These are phyloP conservation scores for Amanita jacksonii DNA, from an alignment of 768 basidiomycete genomes.

Conservation along the genomic window DNA sequence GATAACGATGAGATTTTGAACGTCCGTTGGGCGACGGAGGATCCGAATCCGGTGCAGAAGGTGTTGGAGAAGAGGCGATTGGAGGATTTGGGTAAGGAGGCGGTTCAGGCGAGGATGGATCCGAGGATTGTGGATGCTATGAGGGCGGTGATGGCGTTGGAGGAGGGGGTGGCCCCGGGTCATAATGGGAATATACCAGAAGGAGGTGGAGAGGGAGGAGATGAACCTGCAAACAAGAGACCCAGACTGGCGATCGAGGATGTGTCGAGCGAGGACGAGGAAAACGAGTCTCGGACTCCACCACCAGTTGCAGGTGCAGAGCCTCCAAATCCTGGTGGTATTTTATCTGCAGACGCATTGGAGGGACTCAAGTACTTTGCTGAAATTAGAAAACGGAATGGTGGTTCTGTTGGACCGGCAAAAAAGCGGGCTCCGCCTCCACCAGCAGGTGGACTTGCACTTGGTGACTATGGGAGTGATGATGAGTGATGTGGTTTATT, in stretches of 20 bases:
- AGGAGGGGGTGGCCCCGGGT: conserved; percentile 59
- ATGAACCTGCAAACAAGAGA: conserved; percentile 25
- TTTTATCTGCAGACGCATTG: conserved; percentile 77
- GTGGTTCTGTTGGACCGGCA: conserved; percentile 20
- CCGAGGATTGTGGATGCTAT: conserved; percentile 85
- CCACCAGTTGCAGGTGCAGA: conserved; percentile 19
- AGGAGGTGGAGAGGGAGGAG: conserved; percentile 21
- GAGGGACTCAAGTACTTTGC: conserved; percentile 90
- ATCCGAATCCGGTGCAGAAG: conserved; percentile 91
- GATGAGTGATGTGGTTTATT: conserved; percentile 26
- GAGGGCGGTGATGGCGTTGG: conserved; percentile 75
- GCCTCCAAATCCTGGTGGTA: conserved; percentile 35
- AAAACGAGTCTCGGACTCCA: conserved; percentile 11
- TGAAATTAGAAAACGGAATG: conserved; percentile 70
- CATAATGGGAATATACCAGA: conserved; percentile 29
- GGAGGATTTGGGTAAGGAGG: conserved; percentile 78
- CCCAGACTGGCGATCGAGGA: conserved; percentile 24
- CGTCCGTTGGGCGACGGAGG: conserved; percentile 98
- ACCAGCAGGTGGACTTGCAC: conserved; percentile 40
- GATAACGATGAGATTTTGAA: conserved; percentile 98
- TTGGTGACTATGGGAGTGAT: conserved; percentile 77
- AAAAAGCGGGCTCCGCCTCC: conserved; percentile 23
- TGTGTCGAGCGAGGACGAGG: conserved; percentile 24
- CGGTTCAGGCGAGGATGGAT: conserved; percentile 79
- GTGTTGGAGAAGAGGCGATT: conserved; percentile 77